phyloP scores from a whole-genome alignment of 2,329 filamentous ascomycete genomes.

The Ophiocordyceps camponoti-leonardi region DNA sequence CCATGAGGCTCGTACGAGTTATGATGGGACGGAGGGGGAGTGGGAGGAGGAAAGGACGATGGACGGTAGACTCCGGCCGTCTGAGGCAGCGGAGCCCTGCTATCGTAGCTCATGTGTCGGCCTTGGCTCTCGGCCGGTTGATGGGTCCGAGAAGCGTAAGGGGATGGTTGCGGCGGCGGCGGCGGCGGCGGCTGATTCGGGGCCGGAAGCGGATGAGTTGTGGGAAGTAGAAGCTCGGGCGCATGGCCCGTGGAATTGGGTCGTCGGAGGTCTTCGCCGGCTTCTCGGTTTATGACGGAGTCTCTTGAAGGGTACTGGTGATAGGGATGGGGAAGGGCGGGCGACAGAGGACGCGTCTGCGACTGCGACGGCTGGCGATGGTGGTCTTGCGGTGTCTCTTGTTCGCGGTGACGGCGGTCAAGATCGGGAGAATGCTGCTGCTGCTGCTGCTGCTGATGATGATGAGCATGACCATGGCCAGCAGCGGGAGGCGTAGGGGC shows the following conservation, averaged over 20 bases:
- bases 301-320: constrained; percentile 28
- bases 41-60: constrained; percentile 19
- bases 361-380: constrained; percentile 17
- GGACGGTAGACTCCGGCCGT: constrained; percentile 25
- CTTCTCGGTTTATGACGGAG: constrained; percentile 38
- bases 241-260: constrained; percentile 34
- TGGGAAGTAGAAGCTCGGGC: constrained; percentile 15
- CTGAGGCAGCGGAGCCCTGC: constrained; percentile 24
- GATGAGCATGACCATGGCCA: constrained; percentile 13
- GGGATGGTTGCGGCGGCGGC: constrained; percentile 12
- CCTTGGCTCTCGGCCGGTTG: constrained; percentile 22
- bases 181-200: constrained; percentile 13
- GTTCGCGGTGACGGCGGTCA: constrained; percentile 40
- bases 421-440: constrained; percentile 21
- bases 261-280: constrained; percentile 31
- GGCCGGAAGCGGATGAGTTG: constrained; percentile 13
- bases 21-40: constrained; percentile 21
- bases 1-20: constrained; percentile 19
- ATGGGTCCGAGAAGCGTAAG: constrained; percentile 14
- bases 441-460: no score
- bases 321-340: constrained; percentile 25
- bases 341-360: constrained; percentile 18
- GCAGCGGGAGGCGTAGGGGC: constrained; percentile 9
- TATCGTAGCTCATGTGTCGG: constrained; percentile 37
- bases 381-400: constrained; percentile 37